Base-by-base conservation (phyloP, 2,329 filamentous ascomycete species). In the Daldinia eschscholtzii region DNA sequence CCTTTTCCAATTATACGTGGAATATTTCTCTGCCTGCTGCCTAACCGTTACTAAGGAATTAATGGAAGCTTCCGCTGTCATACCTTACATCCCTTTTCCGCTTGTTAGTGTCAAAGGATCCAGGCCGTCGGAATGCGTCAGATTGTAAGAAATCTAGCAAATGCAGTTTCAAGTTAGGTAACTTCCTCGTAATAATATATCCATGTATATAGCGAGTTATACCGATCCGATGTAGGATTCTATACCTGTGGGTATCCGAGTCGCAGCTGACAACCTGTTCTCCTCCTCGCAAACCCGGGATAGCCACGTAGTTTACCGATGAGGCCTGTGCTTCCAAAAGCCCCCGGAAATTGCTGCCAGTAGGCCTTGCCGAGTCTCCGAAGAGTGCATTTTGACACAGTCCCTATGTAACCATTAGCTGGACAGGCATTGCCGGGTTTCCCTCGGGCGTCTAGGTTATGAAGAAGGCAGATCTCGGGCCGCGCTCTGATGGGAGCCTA, bases 271-370 rank as follows among this genome's bases (percentile, higher is more conserved):
- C 42, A 44, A 53, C 20, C 35, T n/a, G 33, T 59, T 42, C 23
- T 50, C 50, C 41, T 15, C 52, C 57, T 57, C 64, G 33, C 64
- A 67, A 70, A 61, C 64, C 57, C 53, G 30, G 37, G 48, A 20
- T 33, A 62, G 64, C 68, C 68, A 70, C 68, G 68, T 70, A 70
- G 28, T 59, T 62, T 26, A 26, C n/a, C 41, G 57, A 42, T 50
- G 28, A 33, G 20, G 44, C 55, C 57, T 53, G 68, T 70, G 41
- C 52, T 30, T 39, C 68, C 67, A 48, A 44, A 44, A 55, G 23
- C 18, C 42, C 41, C 35, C 55, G 53, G 57, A 55, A 56, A 28
- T 57, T 46, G 26, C 6, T 30, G 52, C 48, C 37, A 44, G 50
- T 37, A 12, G 26, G 44, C 12, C 18, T 44, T 44, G 12, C 44